Conservation (phyloP, 345 rosid genomes). For the Salix exigua region DNA sequence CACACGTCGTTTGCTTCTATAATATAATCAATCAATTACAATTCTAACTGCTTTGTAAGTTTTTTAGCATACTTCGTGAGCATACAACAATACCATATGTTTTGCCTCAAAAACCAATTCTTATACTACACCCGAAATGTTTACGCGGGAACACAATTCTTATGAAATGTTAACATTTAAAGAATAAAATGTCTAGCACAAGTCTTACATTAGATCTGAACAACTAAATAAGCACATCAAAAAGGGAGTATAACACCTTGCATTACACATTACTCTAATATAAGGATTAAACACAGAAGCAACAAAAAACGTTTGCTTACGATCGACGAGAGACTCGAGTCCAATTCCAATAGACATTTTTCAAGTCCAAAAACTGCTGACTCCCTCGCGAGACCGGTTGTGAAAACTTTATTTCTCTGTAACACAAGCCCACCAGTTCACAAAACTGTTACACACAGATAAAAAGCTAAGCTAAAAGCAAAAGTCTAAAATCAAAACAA, state of each 20-base stretch:
- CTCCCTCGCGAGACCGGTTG: neutral
- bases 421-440: neutral
- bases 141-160: neutral
- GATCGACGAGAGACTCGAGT: conserved; percentile 80
- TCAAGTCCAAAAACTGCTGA: neutral
- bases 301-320: conserved; percentile 29
- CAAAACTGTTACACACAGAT: neutral
- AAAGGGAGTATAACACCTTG: neutral
- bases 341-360: conserved; percentile 64
- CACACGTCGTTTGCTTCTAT: neutral
- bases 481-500: neutral
- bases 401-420: neutral
- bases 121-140: neutral
- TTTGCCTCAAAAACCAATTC: neutral
- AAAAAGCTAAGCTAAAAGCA: neutral
- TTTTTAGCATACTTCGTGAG: neutral
- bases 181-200: neutral
- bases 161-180: neutral
- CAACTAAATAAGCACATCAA: neutral
- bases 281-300: neutral
- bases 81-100: neutral
- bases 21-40: neutral
- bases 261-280: neutral
- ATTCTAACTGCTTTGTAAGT: neutral
- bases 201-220: neutral